These are phyloP conservation scores for Graphiopsis chlorocephala DNA, from an alignment of 2,329 filamentous ascomycete genomes.

Conservation along the genomic window DNA sequence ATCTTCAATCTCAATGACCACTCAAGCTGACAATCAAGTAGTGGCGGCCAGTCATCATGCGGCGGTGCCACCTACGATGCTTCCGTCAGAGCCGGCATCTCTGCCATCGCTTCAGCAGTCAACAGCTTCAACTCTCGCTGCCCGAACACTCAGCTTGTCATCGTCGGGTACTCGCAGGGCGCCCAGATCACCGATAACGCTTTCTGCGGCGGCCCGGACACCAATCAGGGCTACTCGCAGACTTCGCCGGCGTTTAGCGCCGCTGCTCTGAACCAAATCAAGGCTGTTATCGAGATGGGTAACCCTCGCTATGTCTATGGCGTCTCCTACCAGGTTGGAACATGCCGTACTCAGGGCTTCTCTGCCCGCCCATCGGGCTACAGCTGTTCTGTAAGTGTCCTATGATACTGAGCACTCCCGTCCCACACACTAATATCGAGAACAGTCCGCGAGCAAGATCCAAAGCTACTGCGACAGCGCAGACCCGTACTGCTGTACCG, in stretches of 20 bases:
- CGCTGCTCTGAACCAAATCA: conserved; percentile 23
- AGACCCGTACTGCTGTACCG: conserved; percentile 67
- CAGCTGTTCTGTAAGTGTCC: conserved; percentile 44
- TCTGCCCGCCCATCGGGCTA: conserved; percentile 9
- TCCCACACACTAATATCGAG: not conserved
- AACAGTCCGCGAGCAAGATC: conserved; percentile 46
- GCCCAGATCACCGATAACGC: conserved; percentile 63
- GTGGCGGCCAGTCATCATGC: conserved; percentile 59
- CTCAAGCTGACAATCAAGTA: conserved; percentile 29
- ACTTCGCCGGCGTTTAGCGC: conserved; percentile 36
- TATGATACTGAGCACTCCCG: too few species aligned
- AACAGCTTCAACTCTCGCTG: conserved; percentile 26
- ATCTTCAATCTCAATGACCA: not conserved
- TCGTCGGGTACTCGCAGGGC: conserved; percentile 40
- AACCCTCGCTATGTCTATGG: conserved; percentile 57
- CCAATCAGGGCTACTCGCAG: conserved; percentile 46
- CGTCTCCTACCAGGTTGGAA: conserved; percentile 60
- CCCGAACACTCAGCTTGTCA: conserved; percentile 27
- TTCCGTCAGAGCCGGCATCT: conserved; percentile 54
- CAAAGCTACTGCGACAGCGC: conserved; percentile 63
- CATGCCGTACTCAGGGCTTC: conserved; percentile 47
- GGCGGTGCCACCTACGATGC: conserved; percentile 59
- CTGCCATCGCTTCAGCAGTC: conserved; percentile 38
- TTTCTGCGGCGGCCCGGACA: conserved; percentile 56
- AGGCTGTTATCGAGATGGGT: conserved; percentile 29